These are phyloP conservation scores for Tolypocladium amazonense DNA, from an alignment of 2,329 filamentous ascomycete species.

Conservation along the genomic window DNA sequence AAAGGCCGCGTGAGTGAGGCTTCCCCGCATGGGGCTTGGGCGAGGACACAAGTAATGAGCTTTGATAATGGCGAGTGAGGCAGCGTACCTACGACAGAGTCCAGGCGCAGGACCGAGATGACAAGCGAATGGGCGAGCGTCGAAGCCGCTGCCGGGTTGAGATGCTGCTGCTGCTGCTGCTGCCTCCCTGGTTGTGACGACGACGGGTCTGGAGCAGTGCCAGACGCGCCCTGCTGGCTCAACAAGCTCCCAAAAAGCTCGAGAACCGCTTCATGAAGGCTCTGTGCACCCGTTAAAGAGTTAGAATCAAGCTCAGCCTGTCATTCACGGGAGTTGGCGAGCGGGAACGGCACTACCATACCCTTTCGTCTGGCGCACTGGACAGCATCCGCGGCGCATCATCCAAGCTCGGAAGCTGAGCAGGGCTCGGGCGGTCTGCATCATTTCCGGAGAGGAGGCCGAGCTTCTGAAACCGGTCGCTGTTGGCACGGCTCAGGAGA, in stretches of 20 bases:
- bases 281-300: not conserved
- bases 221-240: not conserved
- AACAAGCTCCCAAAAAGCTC: not conserved
- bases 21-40: not conserved
- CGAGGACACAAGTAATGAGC: not conserved
- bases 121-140: not conserved
- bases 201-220: not conserved
- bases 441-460: not conserved
- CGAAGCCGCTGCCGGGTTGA: not conserved
- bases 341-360: not conserved
- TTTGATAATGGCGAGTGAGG: not conserved
- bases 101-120: not conserved
- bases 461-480: not conserved
- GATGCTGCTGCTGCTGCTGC: not conserved
- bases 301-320: not conserved
- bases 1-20: not conserved
- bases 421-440: not conserved
- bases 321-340: not conserved
- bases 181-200: not conserved
- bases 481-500: not conserved
- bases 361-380: not conserved
- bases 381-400: not conserved
- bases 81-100: not conserved
- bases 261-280: conserved; percentile 3
- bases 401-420: not conserved